These are phyloP conservation scores for Arthrobotrys musiformis DNA, from an alignment of 2,329 filamentous ascomycete species.

Conservation along the genomic window DNA sequence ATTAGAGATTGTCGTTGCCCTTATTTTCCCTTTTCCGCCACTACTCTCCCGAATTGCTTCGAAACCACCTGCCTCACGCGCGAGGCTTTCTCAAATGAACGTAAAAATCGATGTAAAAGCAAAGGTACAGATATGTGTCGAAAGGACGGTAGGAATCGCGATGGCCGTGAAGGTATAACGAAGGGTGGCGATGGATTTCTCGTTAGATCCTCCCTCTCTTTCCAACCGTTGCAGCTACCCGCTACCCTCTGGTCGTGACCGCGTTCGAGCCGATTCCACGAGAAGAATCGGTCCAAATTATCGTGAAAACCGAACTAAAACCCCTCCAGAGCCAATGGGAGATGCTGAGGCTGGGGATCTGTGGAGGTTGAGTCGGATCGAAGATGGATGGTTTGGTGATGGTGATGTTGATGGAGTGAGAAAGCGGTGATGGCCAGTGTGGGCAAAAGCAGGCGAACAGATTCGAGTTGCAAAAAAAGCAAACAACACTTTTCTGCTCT, in stretches of 20 bases:
- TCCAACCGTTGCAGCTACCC: not conserved
- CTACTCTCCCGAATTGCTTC: slow-evolving; percentile 27
- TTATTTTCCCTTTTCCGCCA: too few species aligned
- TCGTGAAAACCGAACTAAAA: slow-evolving; percentile 5
- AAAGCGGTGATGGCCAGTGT: slow-evolving; percentile 23
- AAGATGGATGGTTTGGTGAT: slow-evolving; percentile 23
- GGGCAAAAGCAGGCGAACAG: slow-evolving; percentile 29
- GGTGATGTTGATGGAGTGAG: not conserved
- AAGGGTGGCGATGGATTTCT: slow-evolving; percentile 31
- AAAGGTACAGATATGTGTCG: slow-evolving; percentile 7
- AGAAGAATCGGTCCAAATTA: slow-evolving; percentile 8
- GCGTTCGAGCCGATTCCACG: slow-evolving; percentile 35
- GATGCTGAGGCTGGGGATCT: slow-evolving; percentile 36
- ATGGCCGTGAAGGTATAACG: slow-evolving; percentile 13
- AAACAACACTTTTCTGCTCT: slow-evolving; percentile 30
- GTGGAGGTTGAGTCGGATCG: slow-evolving; percentile 21
- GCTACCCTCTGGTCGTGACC: slow-evolving; percentile 21
- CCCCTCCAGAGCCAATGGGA: slow-evolving; percentile 48
- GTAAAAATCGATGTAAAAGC: slow-evolving; percentile 7
- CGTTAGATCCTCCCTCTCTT: slow-evolving; percentile 25
- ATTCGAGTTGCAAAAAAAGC: slow-evolving; percentile 44
- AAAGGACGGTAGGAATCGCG: slow-evolving; percentile 46
- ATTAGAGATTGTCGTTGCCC: not conserved
- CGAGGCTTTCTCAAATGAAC: slow-evolving; percentile 7
- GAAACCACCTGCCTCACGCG: slow-evolving; percentile 14